phyloP scores from a whole-genome alignment of 148 eudicot genomes.

The Rhododendron williamsianum region DNA sequence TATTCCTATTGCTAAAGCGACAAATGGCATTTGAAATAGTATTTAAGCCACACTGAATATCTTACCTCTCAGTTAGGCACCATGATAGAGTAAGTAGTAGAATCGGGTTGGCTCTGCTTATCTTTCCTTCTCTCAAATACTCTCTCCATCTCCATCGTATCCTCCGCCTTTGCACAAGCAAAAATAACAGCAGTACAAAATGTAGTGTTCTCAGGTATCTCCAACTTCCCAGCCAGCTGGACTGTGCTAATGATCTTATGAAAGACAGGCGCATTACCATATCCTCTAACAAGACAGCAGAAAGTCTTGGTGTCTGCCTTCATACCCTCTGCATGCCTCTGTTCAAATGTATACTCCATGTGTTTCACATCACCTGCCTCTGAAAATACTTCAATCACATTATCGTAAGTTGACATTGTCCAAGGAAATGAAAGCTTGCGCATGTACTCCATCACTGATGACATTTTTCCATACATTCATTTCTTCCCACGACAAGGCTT shows the following conservation, averaged over 20 bases:
- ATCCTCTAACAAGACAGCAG: constrained; percentile 81
- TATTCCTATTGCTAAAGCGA: neutral
- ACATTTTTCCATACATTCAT: constrained; percentile 79
- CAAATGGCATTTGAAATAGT: neutral
- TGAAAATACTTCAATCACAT: constrained; percentile 84
- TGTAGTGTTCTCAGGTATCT: constrained; percentile 74
- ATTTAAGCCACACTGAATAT: neutral
- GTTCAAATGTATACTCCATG: constrained; percentile 78
- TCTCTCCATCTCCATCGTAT: constrained; percentile 87
- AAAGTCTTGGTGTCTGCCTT: constrained; percentile 80
- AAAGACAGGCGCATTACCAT: constrained; percentile 67
- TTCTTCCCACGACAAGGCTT: constrained; percentile 44
- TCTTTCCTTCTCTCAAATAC: constrained; percentile 74
- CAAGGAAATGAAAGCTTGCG: constrained; percentile 61
- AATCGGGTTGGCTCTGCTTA: constrained; percentile 56
- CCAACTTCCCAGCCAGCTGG: constrained; percentile 78
- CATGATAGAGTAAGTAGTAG: constrained; percentile 50
- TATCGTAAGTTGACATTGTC: constrained; percentile 92
- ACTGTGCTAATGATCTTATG: constrained; percentile 68
- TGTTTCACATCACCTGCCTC: constrained; percentile 74
- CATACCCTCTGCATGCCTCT: constrained; percentile 89
- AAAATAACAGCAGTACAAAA: constrained; percentile 65
- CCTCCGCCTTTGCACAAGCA: constrained; percentile 85
- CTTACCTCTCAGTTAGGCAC: constrained; percentile 11
- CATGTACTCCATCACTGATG: constrained; percentile 95